Evolutionary conservation across 352 stramenopile genomes (phyloP), one percentile per base, ranked within the genome.

Genomic region (Phytophthora tubulina): DNA sequence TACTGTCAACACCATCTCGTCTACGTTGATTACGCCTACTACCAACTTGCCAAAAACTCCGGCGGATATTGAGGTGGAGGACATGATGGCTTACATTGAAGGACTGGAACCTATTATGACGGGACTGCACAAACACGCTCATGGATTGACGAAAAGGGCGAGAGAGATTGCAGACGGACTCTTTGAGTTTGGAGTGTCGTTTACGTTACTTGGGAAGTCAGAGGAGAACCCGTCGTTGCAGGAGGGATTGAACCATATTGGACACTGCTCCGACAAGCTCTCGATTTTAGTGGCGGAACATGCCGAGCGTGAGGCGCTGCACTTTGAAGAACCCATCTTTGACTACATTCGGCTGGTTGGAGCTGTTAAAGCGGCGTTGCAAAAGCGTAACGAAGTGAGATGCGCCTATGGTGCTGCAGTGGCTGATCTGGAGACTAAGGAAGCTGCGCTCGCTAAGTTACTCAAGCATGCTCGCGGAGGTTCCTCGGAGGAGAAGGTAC

Each of bases 341-440:
- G 97, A 99, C 81, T 99, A 99, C 77, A 97, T 99, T 72, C 95
- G 97, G 3, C 90, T 97, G 39, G 97, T 99, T 30, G 95, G 96
- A n/a, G 90, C 95, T 6, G 97, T 99, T 13, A 99, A 99, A 62
- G 81, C 95, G 3, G 95, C 97, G 36, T 72, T 99, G 21, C 79
- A 96, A 49, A 97, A 97, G 62, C 88, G 96, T 3, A 97, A 98
- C 61, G 94, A 98, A 68, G 97, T 98, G 57, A 84, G 92, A 5
- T 79, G 89, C 30, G 89, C 88, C 1, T 99, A 98, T 72, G 91
- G 76, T 14, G 81, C 90, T 21, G 87, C 93, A 4, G 77, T 98
- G 21, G 78, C 88, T 1, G 91, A 98, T 45, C 75, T 99, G 11
- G 93, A 99, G 36, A 72, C 86, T 6, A 97, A 97, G 66, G 87